Evolutionary conservation across 2,329 filamentous ascomycete species (phyloP).

Genomic region (Trichoderma semiorbis): DNA sequence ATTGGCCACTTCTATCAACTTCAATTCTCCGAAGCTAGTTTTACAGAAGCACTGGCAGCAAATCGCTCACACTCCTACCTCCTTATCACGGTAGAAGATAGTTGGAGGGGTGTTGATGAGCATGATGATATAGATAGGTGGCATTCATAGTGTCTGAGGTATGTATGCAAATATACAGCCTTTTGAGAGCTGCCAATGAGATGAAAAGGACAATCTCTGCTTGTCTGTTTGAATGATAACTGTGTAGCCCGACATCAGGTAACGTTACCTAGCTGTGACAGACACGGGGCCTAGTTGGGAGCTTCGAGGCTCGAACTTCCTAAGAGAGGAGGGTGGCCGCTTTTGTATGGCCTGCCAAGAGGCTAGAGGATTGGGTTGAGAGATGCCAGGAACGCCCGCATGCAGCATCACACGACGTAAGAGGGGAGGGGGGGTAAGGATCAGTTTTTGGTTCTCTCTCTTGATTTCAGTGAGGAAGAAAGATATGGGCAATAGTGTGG

Average conservation of each 20-base stretch:
- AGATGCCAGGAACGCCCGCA: conserved; percentile 1
- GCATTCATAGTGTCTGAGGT: neutral
- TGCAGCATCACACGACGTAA: neutral
- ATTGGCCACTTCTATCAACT: neutral
- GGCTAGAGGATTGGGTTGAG: neutral
- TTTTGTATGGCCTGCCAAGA: conserved; percentile 15
- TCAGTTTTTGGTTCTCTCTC: too few species aligned
- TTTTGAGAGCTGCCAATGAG: neutral
- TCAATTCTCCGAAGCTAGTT: neutral
- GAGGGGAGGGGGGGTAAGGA: too few species aligned
- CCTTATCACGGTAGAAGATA: neutral
- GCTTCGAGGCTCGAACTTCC: conserved; percentile 15
- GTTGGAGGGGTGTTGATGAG: neutral
- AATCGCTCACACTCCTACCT: neutral
- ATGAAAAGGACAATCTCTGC: neutral
- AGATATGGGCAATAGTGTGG: neutral
- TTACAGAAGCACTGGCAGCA: neutral
- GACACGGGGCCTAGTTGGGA: neutral
- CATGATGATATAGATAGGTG: neutral
- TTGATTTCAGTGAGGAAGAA: neutral
- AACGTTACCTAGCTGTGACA: conserved; percentile 18
- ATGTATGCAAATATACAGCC: conserved; percentile 1
- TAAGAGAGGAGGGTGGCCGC: conserved; percentile 14
- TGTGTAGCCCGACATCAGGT: conserved; percentile 4
- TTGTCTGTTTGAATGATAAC: neutral